phyloP scores from a whole-genome alignment of 768 basidiomycete genomes.

The Ramaria sp. region DNA sequence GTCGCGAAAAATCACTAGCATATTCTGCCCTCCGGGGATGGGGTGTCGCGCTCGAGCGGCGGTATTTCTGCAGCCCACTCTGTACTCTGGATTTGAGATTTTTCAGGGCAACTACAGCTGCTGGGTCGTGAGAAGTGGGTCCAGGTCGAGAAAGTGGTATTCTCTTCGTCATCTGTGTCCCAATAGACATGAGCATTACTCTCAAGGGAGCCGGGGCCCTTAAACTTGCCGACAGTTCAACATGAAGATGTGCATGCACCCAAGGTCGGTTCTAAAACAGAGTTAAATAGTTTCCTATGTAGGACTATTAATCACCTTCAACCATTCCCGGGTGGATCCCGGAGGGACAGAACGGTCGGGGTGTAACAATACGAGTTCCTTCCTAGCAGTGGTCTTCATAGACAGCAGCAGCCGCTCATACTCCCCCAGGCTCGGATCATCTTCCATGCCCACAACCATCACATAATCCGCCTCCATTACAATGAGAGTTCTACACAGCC shows the following conservation, averaged over 20 bases:
- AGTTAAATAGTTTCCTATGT: background rate
- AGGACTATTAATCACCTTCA: constrained; percentile 47
- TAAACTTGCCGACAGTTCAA: constrained; percentile 66
- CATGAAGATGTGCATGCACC: constrained; percentile 93
- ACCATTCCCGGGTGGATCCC: constrained; percentile 92
- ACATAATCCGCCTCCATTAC: constrained; percentile 73
- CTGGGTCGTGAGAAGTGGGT: constrained; percentile 60
- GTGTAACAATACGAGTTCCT: constrained; percentile 90
- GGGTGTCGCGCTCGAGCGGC: constrained; percentile 47
- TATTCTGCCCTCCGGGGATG: constrained; percentile 72
- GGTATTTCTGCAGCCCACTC: constrained; percentile 79
- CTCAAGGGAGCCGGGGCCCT: background rate
- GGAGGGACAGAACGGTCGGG: constrained; percentile 81
- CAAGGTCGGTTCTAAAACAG: constrained; percentile 72
- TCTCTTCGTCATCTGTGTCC: background rate
- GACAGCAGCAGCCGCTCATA: constrained; percentile 89
- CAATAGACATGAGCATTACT: background rate
- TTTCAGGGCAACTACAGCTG: constrained; percentile 80
- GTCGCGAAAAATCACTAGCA: constrained; percentile 82
- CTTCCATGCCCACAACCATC: constrained; percentile 89
- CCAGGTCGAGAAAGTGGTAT: constrained; percentile 48
- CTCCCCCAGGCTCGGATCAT: constrained; percentile 84
- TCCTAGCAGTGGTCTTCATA: constrained; percentile 96
- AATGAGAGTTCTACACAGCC: background rate
- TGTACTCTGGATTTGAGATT: constrained; percentile 91